phyloP scores from a whole-genome alignment of 257 asterid species.

The Capsicum rhomboideum region DNA sequence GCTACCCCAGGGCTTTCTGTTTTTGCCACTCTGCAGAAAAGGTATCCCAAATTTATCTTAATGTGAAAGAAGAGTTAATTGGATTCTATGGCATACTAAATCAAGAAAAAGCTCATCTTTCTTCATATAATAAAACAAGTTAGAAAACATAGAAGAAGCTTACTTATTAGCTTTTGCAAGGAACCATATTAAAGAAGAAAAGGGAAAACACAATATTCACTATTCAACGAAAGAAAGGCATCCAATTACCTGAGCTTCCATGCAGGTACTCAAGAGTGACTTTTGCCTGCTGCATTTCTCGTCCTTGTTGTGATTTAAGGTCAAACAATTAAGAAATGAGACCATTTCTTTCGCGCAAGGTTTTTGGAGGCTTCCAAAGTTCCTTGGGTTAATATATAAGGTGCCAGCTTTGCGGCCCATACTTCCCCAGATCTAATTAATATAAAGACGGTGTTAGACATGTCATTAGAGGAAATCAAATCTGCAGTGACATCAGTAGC shows the following conservation, averaged over 20 bases:
- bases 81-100: not conserved
- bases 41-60: not conserved
- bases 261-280: constrained; percentile 57
- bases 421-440: constrained; percentile 15
- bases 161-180: not conserved
- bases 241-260: constrained; percentile 74
- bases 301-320: constrained; percentile 64
- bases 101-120: not conserved
- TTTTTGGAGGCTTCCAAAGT: constrained; percentile 67
- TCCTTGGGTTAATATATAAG: constrained; percentile 64
- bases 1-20: constrained; percentile 72
- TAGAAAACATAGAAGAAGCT: no score
- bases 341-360: constrained; percentile 87
- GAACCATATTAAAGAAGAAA: not conserved
- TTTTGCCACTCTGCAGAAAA: constrained; percentile 44
- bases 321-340: constrained; percentile 68
- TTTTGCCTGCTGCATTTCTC: constrained; percentile 66
- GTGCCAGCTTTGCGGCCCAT: constrained; percentile 85
- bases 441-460: not conserved
- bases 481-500: not conserved
- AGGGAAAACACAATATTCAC: not conserved
- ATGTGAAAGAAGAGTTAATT: not conserved
- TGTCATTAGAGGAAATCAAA: not conserved
- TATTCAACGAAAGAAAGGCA: not conserved
- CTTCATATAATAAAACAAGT: not conserved